Evolutionary conservation across 768 basidiomycete species (phyloP), one percentile per base, ranked within the genome.

Genomic region (Bullera alba): DNA sequence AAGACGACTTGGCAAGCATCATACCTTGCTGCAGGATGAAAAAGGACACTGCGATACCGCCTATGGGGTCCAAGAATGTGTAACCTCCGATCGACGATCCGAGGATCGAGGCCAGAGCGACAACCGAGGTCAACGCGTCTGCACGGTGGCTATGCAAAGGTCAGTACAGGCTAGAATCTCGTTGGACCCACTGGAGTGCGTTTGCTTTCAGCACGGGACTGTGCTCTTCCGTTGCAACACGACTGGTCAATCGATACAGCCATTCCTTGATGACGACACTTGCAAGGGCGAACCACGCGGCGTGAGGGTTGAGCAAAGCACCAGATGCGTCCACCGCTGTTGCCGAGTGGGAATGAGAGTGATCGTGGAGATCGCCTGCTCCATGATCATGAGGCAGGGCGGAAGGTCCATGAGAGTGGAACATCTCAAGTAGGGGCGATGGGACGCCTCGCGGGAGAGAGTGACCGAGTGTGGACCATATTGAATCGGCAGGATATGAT

Each of bases 131-230:
- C 65, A 91, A 89, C 5, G 89, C 90, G 70, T 99, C 95, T 57
- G 87, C 91, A n/a, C 95, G 81, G 74, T 99, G 95, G 71, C 69
- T 71, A 23, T 8, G 28, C 14, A 8, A 42, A 28, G 23, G 14
- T 15, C 15, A 44, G 22, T 23, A 12, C 12, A 10, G 32, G 37
- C 19, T 21, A 14, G 42, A 6, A 21, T 21, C 10, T 12, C 12
- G 26, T 7, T 21, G 42, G 2, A 67, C 69, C 61, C 46, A 71
- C 67, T 97, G 93, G 49, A 91, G 79, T 5, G 93, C 95, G 70
- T 97, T 99, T n/a, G 95, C 95, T 17, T 84, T 76, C 46, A 99
- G 74, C 0, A 99, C 95, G 3, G 88, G 87, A 63, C 86, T 88
- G 61, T 83, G 83, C 72, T 96, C 91, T 61, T 88, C 81, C 50